Percentiles rank a stretch among this genome's conserved stretches.
Evolutionary conservation across 768 basidiomycete genomes (phyloP).

Genomic region (Royoungia palumana): DNA sequence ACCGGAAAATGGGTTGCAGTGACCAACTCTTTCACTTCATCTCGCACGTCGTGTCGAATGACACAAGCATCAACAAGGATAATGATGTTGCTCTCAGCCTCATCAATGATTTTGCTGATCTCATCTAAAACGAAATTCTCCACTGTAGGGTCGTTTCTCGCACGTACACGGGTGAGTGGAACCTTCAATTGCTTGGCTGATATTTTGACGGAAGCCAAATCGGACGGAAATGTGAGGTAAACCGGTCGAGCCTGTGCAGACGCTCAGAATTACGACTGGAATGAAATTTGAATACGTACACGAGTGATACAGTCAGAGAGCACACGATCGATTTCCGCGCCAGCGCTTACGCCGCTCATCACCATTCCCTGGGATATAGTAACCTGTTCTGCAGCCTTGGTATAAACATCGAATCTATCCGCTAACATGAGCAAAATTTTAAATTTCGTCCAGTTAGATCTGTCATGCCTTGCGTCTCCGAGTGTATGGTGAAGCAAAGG

Average conservation of each 20-base stretch:
- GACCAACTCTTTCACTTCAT: constrained; percentile 62
- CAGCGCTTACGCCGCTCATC: constrained; percentile 49
- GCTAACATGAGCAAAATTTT: not conserved
- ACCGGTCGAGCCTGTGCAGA: constrained; percentile 68
- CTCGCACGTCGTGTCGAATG: constrained; percentile 62
- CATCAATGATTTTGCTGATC: constrained; percentile 61
- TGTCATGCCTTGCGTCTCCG: constrained; percentile 67
- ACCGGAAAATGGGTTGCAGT: constrained; percentile 67
- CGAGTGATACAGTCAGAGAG: constrained; percentile 63
- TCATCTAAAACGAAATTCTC: constrained; percentile 71
- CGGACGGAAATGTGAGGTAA: constrained; percentile 84
- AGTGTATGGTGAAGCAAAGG: constrained; percentile 87
- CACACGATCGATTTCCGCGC: constrained; percentile 72
- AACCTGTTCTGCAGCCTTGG: constrained; percentile 70
- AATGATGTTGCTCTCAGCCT: constrained; percentile 58
- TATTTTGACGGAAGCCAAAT: constrained; percentile 69
- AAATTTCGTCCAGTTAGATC: not conserved
- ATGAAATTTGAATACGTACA: constrained; percentile 31
- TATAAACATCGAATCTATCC: constrained; percentile 76
- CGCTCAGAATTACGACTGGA: not conserved
- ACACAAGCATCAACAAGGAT: constrained; percentile 83
- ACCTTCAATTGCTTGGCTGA: constrained; percentile 59
- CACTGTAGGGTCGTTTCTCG: constrained; percentile 52
- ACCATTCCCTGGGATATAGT: constrained; percentile 66
- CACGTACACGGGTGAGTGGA: constrained; percentile 49